These are phyloP conservation scores for Artemisia argyi DNA, from an alignment of 129 eudicot species.

Conservation along the genomic window DNA sequence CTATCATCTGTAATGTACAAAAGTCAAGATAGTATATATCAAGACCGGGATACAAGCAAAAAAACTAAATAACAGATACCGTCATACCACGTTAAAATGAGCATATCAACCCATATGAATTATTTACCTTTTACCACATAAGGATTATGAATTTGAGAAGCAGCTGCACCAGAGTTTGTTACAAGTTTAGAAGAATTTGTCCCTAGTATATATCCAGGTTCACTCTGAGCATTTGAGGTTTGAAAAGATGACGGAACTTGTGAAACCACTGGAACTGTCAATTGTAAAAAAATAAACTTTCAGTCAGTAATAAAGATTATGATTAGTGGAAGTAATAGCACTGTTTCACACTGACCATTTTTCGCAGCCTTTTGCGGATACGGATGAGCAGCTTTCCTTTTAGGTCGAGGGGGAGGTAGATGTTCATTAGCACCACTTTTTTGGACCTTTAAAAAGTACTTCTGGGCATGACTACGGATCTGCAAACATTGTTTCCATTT, in stretches of 20 bases:
- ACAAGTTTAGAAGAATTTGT: constrained; percentile 40
- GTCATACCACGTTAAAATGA: too few relatives aligned
- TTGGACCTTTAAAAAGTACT: constrained; percentile 77
- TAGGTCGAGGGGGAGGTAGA: constrained; percentile 89
- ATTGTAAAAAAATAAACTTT: not conserved
- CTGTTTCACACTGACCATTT: constrained; percentile 43
- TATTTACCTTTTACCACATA: too few relatives aligned
- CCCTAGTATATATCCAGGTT: constrained; percentile 42
- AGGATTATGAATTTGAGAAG: constrained; percentile 18
- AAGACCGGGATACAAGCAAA: not conserved
- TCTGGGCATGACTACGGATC: constrained; percentile 93
- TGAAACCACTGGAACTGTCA: constrained; percentile 37
- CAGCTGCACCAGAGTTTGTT: constrained; percentile 39
- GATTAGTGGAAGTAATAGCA: not conserved
- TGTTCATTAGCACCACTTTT: constrained; percentile 85
- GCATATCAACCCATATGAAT: too few relatives aligned
- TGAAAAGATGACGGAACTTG: constrained; percentile 45
- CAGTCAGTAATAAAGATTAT: not conserved
- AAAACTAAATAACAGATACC: too few relatives aligned
- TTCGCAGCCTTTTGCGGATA: constrained; percentile 87
- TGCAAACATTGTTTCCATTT: constrained; percentile 26
- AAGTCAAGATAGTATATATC: constrained; percentile 6
- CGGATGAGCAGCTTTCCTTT: constrained; percentile 88
- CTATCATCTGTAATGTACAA: constrained; percentile 41
- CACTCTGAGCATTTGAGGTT: constrained; percentile 40